Conservation (phyloP, 108 stramenopile genomes). For the Nitzschia sp. region DNA sequence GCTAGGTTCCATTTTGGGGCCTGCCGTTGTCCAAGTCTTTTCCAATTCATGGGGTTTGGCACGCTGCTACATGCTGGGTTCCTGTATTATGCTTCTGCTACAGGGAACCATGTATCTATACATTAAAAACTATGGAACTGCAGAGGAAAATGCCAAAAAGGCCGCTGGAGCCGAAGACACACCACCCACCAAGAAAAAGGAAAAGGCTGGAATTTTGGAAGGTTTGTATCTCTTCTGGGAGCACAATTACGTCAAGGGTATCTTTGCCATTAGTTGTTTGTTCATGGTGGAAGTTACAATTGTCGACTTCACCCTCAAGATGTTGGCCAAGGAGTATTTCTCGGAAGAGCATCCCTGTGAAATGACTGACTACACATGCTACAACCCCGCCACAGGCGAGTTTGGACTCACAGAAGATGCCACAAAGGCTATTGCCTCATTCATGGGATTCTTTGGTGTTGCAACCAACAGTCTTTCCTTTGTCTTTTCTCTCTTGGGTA, state of each 20-base stretch:
- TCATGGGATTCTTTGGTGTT: slow-evolving; percentile 96
- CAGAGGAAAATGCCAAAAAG: slow-evolving; percentile 42
- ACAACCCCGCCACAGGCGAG: slow-evolving; percentile 61
- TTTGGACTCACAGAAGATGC: slow-evolving; percentile 74
- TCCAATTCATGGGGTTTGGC: slow-evolving; percentile 77
- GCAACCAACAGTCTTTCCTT: slow-evolving; percentile 93
- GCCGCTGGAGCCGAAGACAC: slow-evolving; percentile 2
- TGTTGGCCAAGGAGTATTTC: slow-evolving; percentile 88
- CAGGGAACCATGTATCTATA: slow-evolving; percentile 91
- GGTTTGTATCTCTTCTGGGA: slow-evolving; percentile 87
- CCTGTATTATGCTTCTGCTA: slow-evolving; percentile 79
- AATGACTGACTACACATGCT: slow-evolving; percentile 60
- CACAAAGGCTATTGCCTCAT: slow-evolving; percentile 84
- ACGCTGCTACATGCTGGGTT: slow-evolving; percentile 72
- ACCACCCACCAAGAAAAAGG: slow-evolving; percentile 51
- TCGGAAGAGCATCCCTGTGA: slow-evolving; percentile 82
- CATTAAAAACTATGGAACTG: slow-evolving; percentile 75
- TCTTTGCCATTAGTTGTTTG: slow-evolving; percentile 94
- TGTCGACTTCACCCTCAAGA: slow-evolving; percentile 96
- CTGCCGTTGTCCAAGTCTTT: slow-evolving; percentile 80
- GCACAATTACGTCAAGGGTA: slow-evolving; percentile 96
- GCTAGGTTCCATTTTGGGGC: slow-evolving; percentile 91
- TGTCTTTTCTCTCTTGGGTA: slow-evolving; percentile 90
- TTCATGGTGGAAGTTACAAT: slow-evolving; percentile 99
- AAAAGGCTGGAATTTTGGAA: slow-evolving; percentile 89